These are phyloP conservation scores for Diaporthe ilicicola DNA, from an alignment of 2,329 filamentous ascomycete species.

Conservation along the genomic window DNA sequence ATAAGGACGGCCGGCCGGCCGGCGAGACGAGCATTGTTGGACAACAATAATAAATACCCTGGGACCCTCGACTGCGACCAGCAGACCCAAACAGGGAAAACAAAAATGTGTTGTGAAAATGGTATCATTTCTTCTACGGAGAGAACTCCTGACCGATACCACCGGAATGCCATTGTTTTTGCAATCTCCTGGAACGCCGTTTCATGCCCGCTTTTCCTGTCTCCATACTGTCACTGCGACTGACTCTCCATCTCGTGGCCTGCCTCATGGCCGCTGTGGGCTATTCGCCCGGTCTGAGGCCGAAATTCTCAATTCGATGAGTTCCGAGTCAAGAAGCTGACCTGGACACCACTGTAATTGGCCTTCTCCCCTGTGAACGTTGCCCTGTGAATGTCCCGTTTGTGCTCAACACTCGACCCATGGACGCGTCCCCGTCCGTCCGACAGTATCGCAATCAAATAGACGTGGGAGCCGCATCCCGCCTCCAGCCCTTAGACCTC, in stretches of 20 bases:
- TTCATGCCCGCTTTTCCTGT: slow-evolving; percentile 16
- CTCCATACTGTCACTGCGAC: neutral
- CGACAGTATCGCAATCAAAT: slow-evolving; percentile 45
- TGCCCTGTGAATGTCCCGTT: neutral
- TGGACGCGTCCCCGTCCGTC: neutral
- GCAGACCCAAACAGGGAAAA: too few relatives aligned
- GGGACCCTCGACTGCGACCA: too few relatives aligned
- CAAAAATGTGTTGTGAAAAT: neutral
- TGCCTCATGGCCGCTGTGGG: neutral
- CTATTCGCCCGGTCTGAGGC: neutral
- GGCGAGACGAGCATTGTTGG: neutral
- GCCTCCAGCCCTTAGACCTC: slow-evolving; percentile 83
- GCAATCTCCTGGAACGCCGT: slow-evolving; percentile 11
- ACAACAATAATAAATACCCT: neutral
- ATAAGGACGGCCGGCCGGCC: neutral
- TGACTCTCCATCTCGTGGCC: neutral
- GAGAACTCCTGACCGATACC: slow-evolving; percentile 12
- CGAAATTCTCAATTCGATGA: neutral
- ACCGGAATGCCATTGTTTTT: slow-evolving; percentile 8
- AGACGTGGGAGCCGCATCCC: slow-evolving; percentile 70
- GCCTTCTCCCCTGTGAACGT: neutral
- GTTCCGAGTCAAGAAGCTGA: neutral
- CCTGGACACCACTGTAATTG: neutral
- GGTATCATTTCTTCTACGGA: slow-evolving; percentile 22
- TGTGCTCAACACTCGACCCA: neutral